A percentile compares a stretch with the other conserved stretches of the same genome.
Conservation (phyloP, 345 rosid species). For the Hibiscus syriacus region DNA sequence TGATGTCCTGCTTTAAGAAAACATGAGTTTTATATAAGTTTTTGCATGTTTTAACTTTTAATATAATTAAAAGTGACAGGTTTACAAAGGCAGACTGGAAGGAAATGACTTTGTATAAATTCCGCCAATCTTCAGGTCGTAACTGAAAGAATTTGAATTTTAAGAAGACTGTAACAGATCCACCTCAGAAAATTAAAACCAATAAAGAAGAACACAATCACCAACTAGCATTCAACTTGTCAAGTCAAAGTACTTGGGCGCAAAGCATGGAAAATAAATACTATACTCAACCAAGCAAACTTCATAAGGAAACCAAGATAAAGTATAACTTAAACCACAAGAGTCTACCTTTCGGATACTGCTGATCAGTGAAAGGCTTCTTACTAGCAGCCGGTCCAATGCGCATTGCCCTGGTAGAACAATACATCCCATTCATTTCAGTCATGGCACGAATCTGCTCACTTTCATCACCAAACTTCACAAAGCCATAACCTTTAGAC, state of each 20-base stretch:
- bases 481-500: too few species aligned
- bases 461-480: too few species aligned
- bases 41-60: conserved; percentile 44
- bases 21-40: conserved; percentile 93
- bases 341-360: too few species aligned
- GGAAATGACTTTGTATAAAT: conserved; percentile 44
- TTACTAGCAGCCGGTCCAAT: neutral
- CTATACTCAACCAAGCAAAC: conserved; percentile 2
- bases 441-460: too few species aligned
- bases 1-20: conserved; percentile 96
- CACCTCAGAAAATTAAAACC: conserved; percentile 10
- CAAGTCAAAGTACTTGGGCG: conserved; percentile 9
- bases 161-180: conserved; percentile 18
- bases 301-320: conserved; percentile 6
- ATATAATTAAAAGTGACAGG: conserved; percentile 48
- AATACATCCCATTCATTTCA: too few species aligned
- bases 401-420: conserved; percentile 49
- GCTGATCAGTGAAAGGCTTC: neutral
- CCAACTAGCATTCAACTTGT: conserved; percentile 25
- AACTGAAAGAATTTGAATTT: conserved; percentile 35
- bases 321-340: neutral
- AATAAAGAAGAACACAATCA: neutral
- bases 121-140: conserved; percentile 35
- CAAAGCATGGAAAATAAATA: neutral
- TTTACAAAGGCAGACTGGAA: conserved; percentile 61